Base-by-base conservation (phyloP, 2,329 filamentous ascomycete species). In the Verticillium albo-atrum region DNA sequence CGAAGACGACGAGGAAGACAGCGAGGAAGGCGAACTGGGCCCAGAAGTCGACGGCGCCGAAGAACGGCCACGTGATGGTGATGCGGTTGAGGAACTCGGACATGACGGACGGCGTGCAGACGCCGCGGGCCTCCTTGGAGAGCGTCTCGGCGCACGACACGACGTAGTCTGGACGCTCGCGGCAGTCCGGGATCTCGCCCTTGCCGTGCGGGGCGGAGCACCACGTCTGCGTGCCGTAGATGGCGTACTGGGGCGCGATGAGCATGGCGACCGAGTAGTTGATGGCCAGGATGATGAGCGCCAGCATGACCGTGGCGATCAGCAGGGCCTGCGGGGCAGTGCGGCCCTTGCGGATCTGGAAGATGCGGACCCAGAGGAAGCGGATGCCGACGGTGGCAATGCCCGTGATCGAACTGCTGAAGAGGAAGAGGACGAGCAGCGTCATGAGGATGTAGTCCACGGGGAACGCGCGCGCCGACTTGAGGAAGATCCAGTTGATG, bases 231-330 rank as follows among this genome's bases (percentile, higher is more conserved):
- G 93, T 92, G 55, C 95, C 95, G 71, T 92, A 99, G 58, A 89
- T 96, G 54, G 94, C 87, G 72, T 99, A 99, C 70, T 98, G 93
- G 1, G 95, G 95, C 6, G 92, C 95, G n/a, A 97, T 87, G 63
- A 98, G 82, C 89, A 96, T 97, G 60, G 91, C 89, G 50, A 98
- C 80, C 9, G 91, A 87, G 73, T 98, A 99, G 77, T 98, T 97
- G 74, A 96, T 89, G 34, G 91, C 95, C 51, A 99, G 79, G 2
- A 91, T 91, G 65, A 96, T 94, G 64, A 98, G 82, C 0, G 92
- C 94, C 54, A 99, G 82, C 79, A 99, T 87, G 12, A 96, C 91
- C 0, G 94, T 97, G 2, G 92, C 90, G 70, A 97, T 87, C 58
- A 99, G 85, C 6, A 99, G 82, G 1, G 94, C 95, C 72, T 98